Conservation (phyloP, 345 rosid genomes). For the Melaleuca alternifolia region DNA sequence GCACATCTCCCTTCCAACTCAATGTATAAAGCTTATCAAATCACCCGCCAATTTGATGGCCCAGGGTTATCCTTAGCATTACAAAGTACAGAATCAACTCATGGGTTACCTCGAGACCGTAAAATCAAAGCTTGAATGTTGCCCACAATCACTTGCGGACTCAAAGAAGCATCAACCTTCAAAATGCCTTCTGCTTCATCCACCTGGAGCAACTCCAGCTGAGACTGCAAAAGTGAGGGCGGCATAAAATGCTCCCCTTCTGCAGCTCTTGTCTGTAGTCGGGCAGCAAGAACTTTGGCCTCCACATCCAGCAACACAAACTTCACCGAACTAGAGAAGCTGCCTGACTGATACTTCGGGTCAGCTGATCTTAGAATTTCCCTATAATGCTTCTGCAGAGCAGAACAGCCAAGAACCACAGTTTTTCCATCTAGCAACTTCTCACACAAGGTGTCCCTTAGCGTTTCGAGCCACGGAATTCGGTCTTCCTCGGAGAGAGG, state of each 20-base stretch:
- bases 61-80: not conserved
- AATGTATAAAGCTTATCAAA: not conserved
- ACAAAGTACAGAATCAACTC: not conserved
- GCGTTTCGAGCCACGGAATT: constrained; percentile 67
- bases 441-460: constrained; percentile 34
- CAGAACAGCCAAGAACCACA: constrained; percentile 60
- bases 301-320: constrained; percentile 54
- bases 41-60: not conserved
- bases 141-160: constrained; percentile 32
- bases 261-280: constrained; percentile 48
- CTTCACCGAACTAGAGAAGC: constrained; percentile 25
- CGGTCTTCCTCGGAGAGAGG: constrained; percentile 69
- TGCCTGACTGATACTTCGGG: constrained; percentile 28
- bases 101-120: not conserved
- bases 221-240: constrained; percentile 58
- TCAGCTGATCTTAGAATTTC: constrained; percentile 68
- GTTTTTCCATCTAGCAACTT: constrained; percentile 21
- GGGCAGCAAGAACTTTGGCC: constrained; percentile 40
- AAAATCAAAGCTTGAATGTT: not conserved
- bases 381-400: constrained; percentile 57
- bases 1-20: not conserved
- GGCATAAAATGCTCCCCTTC: constrained; percentile 84
- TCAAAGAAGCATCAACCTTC: constrained; percentile 44
- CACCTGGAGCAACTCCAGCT: constrained; percentile 58
- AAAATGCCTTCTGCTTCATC: constrained; percentile 52